Base-by-base conservation (phyloP, 2,329 filamentous ascomycete genomes). In the Scedosporium apiospermum region DNA sequence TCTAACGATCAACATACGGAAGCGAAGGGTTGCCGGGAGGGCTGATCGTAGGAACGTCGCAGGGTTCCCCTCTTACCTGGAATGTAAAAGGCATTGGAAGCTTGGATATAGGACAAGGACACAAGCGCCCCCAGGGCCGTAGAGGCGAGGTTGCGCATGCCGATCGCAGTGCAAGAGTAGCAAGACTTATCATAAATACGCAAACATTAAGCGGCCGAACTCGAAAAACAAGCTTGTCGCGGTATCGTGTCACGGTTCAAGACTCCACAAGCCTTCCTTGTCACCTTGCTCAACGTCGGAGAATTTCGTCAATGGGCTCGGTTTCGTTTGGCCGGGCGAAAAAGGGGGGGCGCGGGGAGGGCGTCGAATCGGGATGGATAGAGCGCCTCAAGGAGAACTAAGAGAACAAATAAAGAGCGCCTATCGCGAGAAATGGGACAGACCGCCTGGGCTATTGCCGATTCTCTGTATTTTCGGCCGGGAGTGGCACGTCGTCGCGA, bases 21-120 rank as follows among this genome's bases (percentile, higher is more conserved):
- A 68, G 58, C 65, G 27, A 16, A 57, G n/a, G 14, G 26, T 2
- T 3, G 53, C 9, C n/a, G 9, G 21, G 21, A 1, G 10, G 57
- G 57, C 4, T 10, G 14, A 16, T 16, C 5, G 57, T 4, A 42
- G 12, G 12, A 34, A n/a, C 16, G 9, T 4, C 57, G 26, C 27
- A n/a, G n/a, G 16, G 6, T 30, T 21, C 14, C 57, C 10, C 34
- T 38, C 51, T 55, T 82, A 93, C 91, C 91, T 69, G 91, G 91
- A 68, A 96, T 89, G 73, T 96, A 96, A 74, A 96, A 96, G 44
- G 88, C 89, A 61, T 86, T 78, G 18, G 78, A 76, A 63, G 79
- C 77, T 38, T 80, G 80, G 63, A 82, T 66, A 61, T 23, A n/a
- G 21, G 60, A 41, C 16, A 63, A 46, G 3, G 57, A 59, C 46